phyloP scores from a whole-genome alignment of 192 early-diverging fungal species.

The Umbelopsis vinacea region DNA sequence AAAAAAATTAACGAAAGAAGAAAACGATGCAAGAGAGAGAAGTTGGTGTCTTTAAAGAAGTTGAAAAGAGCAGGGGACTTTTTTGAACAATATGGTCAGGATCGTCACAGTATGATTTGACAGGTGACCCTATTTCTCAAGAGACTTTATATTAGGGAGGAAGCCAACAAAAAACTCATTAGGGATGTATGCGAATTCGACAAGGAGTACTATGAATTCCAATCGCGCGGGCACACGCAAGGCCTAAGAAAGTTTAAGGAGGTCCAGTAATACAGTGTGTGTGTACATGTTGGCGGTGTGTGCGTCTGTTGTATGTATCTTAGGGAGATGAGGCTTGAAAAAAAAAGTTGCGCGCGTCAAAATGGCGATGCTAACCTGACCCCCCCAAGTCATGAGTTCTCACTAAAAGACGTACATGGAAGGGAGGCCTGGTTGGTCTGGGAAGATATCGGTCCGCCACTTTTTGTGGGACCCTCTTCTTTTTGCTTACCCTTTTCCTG shows the following conservation, averaged over 20 bases:
- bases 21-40: conserved; percentile 14
- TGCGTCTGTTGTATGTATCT: no score
- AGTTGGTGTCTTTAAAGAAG: conserved; percentile 17
- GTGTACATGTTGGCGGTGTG: background rate
- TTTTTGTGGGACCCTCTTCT: conserved; percentile 23
- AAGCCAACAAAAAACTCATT: conserved; percentile 1
- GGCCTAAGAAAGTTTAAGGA: background rate
- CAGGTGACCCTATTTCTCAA: conserved; percentile 21
- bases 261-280: background rate
- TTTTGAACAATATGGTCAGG: conserved; percentile 21
- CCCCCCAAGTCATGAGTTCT: conserved; percentile 11
- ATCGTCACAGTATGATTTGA: conserved; percentile 22
- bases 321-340: conserved; percentile 6
- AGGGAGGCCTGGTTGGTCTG: background rate
- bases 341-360: background rate
- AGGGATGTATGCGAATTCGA: conserved; percentile 18
- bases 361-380: conserved; percentile 13
- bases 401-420: background rate
- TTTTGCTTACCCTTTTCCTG: conserved; percentile 9
- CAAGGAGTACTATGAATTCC: conserved; percentile 18
- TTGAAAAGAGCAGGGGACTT: background rate
- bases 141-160: conserved; percentile 9
- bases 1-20: background rate
- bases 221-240: conserved; percentile 13
- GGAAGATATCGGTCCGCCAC: conserved; percentile 24